Evolutionary conservation across 2,329 filamentous ascomycete genomes (phyloP), one percentile per base, ranked within the genome.

Genomic region (Xylaria multiplex): DNA sequence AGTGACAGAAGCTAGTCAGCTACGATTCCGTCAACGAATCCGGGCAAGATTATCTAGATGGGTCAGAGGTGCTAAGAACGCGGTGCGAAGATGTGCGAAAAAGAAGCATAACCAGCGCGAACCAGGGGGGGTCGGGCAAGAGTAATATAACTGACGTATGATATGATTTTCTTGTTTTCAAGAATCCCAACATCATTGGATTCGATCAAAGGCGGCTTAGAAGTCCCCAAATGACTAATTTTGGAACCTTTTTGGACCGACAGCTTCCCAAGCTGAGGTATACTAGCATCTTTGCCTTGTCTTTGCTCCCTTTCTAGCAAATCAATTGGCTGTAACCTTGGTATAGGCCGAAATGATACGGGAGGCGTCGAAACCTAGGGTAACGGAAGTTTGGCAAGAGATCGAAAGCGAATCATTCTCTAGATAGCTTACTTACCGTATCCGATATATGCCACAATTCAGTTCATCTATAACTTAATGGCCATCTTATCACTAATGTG

Each of bases 181-280:
- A 67, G 48, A 64, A 62, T 62, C 62, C 69, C 68, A 70, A 66
- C 65, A 73, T 73, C 57, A 69, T 74, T 74, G 73, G 71, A 74
- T 74, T 71, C 70, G 65, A 69, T 70, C 68, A 54, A 59, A 66
- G 70, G 62, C 60, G 71, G 62, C 58, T 42, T 53, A 54, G 46
- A 58, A 54, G 57, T 53, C 62, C 58, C 71, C 74, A 69, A 50
- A 46, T 64, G 30, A 56, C 63, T 49, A 66, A 67, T 74, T 73
- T 74, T 74, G 72, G 70, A 69, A 65, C 69, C 63, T 63, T 73
- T 71, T 74, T 72, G 70, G 70, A 68, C 62, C 67, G 40, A 55
- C 37, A 64, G 56, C 62, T 67, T 56, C 32, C 48, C 52, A 67
- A 56, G 67, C 65, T 62, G 66, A 64, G 53, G 59, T 60, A 69